Percentiles rank a stretch among this genome's conserved stretches.
Conservation (phyloP, 352 stramenopile species). For the Thraustochytrium sp. region DNA sequence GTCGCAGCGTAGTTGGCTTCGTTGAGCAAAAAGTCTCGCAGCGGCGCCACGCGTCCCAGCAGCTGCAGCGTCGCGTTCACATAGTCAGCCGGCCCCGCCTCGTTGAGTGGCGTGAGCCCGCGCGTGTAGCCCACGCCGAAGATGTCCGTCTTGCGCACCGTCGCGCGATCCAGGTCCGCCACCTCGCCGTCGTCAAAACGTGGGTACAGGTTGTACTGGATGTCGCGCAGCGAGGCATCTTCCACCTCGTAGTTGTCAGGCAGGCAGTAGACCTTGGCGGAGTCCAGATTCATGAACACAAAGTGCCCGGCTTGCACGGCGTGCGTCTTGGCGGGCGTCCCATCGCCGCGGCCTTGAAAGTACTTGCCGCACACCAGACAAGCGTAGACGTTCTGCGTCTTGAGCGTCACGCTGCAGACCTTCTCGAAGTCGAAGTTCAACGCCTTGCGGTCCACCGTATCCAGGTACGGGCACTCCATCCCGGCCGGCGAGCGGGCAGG, state of each 20-base stretch:
- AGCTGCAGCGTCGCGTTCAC: constrained; percentile 94
- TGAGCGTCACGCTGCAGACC: constrained; percentile 88
- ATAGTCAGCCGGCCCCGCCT: constrained; percentile 95
- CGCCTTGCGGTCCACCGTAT: constrained; percentile 93
- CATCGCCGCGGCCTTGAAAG: constrained; percentile 86
- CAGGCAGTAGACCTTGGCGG: constrained; percentile 73
- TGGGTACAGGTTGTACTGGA: constrained; percentile 85
- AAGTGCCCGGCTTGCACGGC: constrained; percentile 89
- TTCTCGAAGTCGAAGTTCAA: constrained; percentile 99
- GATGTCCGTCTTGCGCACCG: constrained; percentile 81
- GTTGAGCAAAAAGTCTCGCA: constrained; percentile 92
- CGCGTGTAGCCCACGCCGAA: constrained; percentile 93
- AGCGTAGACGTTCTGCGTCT: constrained; percentile 93
- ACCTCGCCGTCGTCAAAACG: constrained; percentile 72
- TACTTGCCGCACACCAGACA: constrained; percentile 99
- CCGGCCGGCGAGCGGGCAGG: too few species aligned
- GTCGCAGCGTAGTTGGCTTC: constrained; percentile 56
- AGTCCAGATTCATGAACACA: constrained; percentile 94
- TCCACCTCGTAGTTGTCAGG: constrained; percentile 97
- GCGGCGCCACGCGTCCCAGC: constrained; percentile 84
- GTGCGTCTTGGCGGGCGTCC: constrained; percentile 93
- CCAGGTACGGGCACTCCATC: constrained; percentile 94
- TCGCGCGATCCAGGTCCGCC: constrained; percentile 77
- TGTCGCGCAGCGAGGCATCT: constrained; percentile 87
- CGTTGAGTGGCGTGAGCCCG: constrained; percentile 95